phyloP scores from a whole-genome alignment of 1,284 basidiomycete species.

The Caloboletus inedulis region DNA sequence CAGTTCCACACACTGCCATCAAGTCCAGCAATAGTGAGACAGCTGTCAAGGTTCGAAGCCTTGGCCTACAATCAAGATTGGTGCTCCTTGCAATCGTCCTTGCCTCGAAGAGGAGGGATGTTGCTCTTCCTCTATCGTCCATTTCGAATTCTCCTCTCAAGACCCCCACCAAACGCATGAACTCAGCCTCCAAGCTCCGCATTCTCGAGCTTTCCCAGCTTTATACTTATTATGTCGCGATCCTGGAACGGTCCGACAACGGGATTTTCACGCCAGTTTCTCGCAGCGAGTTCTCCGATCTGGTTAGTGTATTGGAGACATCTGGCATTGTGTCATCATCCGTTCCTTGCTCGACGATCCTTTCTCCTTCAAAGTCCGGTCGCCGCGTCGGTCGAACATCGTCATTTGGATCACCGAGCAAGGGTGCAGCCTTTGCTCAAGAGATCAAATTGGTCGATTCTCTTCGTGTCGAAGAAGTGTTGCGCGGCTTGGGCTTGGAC shows the following conservation, averaged over 20 bases:
- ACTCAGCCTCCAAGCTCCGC: slow-evolving; percentile 30
- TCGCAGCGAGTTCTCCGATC: slow-evolving; percentile 70
- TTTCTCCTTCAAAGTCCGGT: slow-evolving; percentile 40
- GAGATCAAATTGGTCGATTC: slow-evolving; percentile 55
- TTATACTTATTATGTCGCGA: slow-evolving; percentile 57
- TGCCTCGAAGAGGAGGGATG: slow-evolving; percentile 57
- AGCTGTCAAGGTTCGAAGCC: slow-evolving; percentile 57
- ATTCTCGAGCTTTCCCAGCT: slow-evolving; percentile 57
- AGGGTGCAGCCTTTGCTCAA: slow-evolving; percentile 41
- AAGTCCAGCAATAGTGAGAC: slow-evolving; percentile 55
- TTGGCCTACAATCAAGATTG: slow-evolving; percentile 71
- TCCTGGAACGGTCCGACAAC: slow-evolving; percentile 54
- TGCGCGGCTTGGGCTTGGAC: slow-evolving; percentile 56
- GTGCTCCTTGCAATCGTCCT: slow-evolving; percentile 62
- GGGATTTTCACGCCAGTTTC: slow-evolving; percentile 62
- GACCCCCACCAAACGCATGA: slow-evolving; percentile 55
- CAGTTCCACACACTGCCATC: slow-evolving; percentile 16
- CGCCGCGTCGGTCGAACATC: slow-evolving; percentile 53
- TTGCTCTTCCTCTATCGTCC: slow-evolving; percentile 48
- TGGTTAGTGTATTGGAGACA: slow-evolving; percentile 69
- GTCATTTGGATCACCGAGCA: slow-evolving; percentile 52
- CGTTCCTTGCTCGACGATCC: slow-evolving; percentile 27
- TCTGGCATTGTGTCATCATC: slow-evolving; percentile 55
- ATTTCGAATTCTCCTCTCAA: slow-evolving; percentile 35
- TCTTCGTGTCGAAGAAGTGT: slow-evolving; percentile 60